phyloP scores from a whole-genome alignment of 495 filamentous ascomycete genomes.

The Cryomyces antarcticus region DNA sequence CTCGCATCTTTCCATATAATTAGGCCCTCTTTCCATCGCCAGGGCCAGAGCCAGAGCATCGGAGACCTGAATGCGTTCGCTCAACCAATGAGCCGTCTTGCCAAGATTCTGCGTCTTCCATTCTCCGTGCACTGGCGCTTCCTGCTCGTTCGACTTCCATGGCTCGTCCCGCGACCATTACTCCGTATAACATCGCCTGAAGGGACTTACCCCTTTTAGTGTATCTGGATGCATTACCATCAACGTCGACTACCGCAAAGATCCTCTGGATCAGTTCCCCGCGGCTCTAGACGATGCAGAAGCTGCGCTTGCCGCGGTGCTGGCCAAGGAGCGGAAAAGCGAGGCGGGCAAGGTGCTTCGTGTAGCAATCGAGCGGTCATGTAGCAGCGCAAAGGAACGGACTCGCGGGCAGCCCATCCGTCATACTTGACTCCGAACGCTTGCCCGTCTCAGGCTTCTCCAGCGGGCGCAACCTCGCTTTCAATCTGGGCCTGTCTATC shows the following conservation, averaged over 20 bases:
- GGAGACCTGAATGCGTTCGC: too few relatives aligned
- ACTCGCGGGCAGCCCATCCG: too few relatives aligned
- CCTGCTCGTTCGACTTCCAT: constrained; percentile 9
- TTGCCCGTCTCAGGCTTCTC: not conserved
- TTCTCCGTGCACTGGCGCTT: constrained; percentile 13
- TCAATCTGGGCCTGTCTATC: not conserved
- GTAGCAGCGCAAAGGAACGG: too few relatives aligned
- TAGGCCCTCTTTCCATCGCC: too few relatives aligned
- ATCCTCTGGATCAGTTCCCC: constrained; percentile 11
- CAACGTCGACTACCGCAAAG: constrained; percentile 16
- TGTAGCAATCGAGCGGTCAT: not conserved
- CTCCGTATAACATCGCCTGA: constrained; percentile 10
- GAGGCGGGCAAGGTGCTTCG: not conserved
- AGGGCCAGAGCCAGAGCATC: too few relatives aligned
- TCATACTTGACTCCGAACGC: not conserved
- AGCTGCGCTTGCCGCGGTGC: constrained; percentile 10
- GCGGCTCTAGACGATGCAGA: constrained; percentile 14
- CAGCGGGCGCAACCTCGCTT: not conserved
- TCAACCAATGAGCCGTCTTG: too few relatives aligned
- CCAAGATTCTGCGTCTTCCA: constrained; percentile 10
- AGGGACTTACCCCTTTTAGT: constrained; percentile 13
- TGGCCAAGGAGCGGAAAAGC: constrained; percentile 1
- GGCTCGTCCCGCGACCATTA: constrained; percentile 9
- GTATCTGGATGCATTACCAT: constrained; percentile 11
- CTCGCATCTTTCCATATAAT: too few relatives aligned